phyloP scores from a whole-genome alignment of 2,329 filamentous ascomycete genomes.

The Ambrosiella beaveri region DNA sequence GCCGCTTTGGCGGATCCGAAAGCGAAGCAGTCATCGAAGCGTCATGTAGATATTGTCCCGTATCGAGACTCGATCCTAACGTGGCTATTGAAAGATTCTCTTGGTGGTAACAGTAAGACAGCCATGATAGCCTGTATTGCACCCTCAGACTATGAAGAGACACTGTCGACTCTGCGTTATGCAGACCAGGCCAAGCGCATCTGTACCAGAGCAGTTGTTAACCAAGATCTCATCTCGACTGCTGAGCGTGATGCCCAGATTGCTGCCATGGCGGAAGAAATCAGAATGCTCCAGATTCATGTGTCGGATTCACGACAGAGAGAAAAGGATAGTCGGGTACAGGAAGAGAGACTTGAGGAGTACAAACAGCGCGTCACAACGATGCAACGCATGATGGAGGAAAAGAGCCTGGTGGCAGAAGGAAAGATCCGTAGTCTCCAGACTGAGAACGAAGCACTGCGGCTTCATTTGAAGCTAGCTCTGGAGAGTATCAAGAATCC shows the following conservation, averaged over 20 bases:
- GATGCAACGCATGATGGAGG: conserved; percentile 94
- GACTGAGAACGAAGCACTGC: conserved; percentile 77
- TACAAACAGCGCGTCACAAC: conserved; percentile 80
- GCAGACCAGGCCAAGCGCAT: conserved; percentile 97
- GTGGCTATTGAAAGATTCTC: conserved; percentile 84
- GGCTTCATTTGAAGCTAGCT: conserved; percentile 74
- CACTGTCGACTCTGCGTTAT: conserved; percentile 85
- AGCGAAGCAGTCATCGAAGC: conserved; percentile 30
- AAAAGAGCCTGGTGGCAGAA: conserved; percentile 74
- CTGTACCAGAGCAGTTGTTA: conserved; percentile 82
- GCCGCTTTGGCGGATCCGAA: conserved; percentile 63
- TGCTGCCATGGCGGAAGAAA: conserved; percentile 85
- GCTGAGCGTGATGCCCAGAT: conserved; percentile 93
- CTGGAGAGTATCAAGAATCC: conserved; percentile 80
- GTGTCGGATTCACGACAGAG: conserved; percentile 46
- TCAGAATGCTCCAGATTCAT: conserved; percentile 65
- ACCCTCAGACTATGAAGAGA: conserved; percentile 92
- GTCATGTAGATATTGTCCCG: conserved; percentile 49
- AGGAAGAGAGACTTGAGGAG: conserved; percentile 76
- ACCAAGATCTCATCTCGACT: conserved; percentile 83
- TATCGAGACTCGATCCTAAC: conserved; percentile 77
- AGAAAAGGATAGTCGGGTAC: conserved; percentile 60
- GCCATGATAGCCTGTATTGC: conserved; percentile 98
- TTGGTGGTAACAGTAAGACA: conserved; percentile 94
- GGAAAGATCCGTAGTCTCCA: conserved; percentile 83